phyloP scores from a whole-genome alignment of 208 protist genomes.

The Trypanosoma cruzi region DNA sequence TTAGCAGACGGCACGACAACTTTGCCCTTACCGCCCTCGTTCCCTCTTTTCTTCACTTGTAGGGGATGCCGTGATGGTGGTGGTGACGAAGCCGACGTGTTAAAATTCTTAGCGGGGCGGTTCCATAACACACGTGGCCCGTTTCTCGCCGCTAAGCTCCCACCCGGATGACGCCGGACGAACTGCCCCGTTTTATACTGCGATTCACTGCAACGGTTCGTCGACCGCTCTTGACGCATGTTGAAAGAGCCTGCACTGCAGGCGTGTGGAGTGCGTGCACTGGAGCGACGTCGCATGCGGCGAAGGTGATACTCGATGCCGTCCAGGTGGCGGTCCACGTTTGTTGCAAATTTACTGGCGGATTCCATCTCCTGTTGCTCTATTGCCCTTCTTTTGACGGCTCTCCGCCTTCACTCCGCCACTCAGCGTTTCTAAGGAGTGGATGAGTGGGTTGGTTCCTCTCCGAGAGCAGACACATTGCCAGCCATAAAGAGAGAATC shows the following conservation, averaged over 20 bases:
- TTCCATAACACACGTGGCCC: background rate
- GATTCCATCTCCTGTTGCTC: background rate
- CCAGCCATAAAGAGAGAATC: too few species aligned
- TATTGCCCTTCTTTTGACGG: background rate
- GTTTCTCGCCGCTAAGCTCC: background rate
- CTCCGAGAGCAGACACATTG: too few species aligned
- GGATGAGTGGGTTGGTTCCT: too few species aligned
- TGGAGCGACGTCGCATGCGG: slow-evolving; percentile 16
- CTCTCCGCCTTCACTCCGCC: background rate
- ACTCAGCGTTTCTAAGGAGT: too few species aligned
- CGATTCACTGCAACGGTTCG: background rate
- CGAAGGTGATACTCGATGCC: slow-evolving; percentile 33
- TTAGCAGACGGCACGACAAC: background rate
- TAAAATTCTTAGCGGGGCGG: background rate
- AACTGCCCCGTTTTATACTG: background rate
- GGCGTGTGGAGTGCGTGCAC: background rate
- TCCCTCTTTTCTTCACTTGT: background rate
- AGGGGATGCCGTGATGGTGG: background rate
- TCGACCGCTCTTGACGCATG: background rate
- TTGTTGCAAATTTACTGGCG: background rate
- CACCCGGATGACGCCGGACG: background rate
- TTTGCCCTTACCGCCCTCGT: background rate
- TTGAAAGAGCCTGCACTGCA: background rate
- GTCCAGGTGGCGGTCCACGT: slow-evolving; percentile 32
- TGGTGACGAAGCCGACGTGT: background rate